Conservation (phyloP, 257 asterid species). For the Forsythia viridissima region DNA sequence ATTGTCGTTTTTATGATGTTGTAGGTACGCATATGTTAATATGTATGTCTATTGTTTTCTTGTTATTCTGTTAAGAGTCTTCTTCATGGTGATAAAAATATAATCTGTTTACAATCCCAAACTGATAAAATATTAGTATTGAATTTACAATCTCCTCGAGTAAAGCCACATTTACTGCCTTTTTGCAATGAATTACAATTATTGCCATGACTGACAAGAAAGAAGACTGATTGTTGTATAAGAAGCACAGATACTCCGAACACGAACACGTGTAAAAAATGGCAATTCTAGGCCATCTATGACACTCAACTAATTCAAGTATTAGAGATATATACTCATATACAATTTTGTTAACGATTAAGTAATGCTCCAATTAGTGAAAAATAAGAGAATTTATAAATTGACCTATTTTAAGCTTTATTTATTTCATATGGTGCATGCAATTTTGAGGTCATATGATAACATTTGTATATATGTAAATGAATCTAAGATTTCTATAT, state of each 20-base stretch:
- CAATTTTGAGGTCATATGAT: neutral
- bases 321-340: neutral
- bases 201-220: neutral
- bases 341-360: neutral
- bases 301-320: neutral
- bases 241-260: neutral
- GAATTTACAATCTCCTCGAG: neutral
- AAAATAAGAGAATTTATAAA: neutral
- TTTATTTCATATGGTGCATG: neutral
- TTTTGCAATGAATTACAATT: neutral
- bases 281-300: neutral
- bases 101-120: neutral
- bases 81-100: neutral
- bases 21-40: constrained; percentile 43
- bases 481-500: neutral
- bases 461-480: neutral
- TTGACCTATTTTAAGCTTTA: neutral
- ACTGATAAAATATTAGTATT: neutral
- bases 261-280: neutral
- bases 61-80: neutral
- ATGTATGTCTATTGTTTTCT: neutral
- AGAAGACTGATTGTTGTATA: neutral
- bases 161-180: neutral
- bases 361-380: neutral
- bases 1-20: constrained; percentile 66